Base-by-base conservation (phyloP, 441 rosid genomes). In the Viola pubescens region DNA sequence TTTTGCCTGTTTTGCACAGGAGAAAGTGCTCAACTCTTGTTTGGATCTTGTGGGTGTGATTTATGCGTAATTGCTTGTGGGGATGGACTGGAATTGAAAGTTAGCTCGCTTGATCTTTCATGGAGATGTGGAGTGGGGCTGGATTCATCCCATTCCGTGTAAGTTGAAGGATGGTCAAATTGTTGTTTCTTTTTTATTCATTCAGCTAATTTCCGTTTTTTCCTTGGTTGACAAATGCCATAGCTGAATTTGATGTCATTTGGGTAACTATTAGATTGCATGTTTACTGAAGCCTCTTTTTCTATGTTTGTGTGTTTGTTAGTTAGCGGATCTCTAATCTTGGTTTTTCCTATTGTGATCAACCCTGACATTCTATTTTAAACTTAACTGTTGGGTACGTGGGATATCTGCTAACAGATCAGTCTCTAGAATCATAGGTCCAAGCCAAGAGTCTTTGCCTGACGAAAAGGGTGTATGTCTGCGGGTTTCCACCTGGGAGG, bases 1-100 rank as follows among this genome's bases (percentile, higher is more conserved):
- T 61, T 26, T 69, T 60, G 53, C 64, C 55, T 44, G 63, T 74
- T 59, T 60, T 63, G 58, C 56, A 67, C 72, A 67, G 78, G 78
- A 60, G 16, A 58, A 59, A 52, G 68, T 53, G 41, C 54, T 47
- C 48, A 42, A 37, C 9, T 11, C 45, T 7, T 12, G 41, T 48
- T 62, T 59, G 67, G 58, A 52, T 37, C 9, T 34, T 4, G 5
- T 46, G 56, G 56, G 42, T 50, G 42, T 63, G 56, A 13, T 26
- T 46, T 14, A 13, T 10, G 44, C 58, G 52, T 59, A 8, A 40
- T 37, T 59, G 60, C 60, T 56, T 58, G 61, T 64, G 58, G 53
- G 67, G 62, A 1, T 62, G 65, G 68, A 57, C 52, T 51, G 67
- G 51, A 68, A 26, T 52, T 61, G 44, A 48, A 59, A 54, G 13